These are phyloP conservation scores for Hermanozyma aechmeae DNA, from an alignment of 805 yeast species.

Conservation along the genomic window DNA sequence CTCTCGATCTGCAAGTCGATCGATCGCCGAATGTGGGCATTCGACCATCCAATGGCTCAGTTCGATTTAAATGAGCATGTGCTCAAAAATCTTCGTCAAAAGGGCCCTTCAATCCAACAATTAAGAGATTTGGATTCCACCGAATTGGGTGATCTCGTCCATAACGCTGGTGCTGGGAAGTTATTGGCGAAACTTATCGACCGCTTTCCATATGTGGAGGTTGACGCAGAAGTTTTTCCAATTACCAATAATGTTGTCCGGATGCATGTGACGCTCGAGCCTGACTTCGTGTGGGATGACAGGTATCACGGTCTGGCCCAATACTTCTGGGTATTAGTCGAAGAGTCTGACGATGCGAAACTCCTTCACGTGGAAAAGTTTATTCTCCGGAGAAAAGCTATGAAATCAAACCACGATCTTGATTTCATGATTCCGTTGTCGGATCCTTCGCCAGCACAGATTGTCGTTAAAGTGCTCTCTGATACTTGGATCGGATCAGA, in stretches of 20 bases:
- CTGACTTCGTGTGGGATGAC: conserved; percentile 84
- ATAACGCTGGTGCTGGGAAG: conserved; percentile 66
- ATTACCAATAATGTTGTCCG: conserved; percentile 81
- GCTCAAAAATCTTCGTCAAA: conserved; percentile 49
- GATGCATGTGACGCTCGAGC: conserved; percentile 56
- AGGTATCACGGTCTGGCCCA: conserved; percentile 75
- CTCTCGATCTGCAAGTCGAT: conserved; percentile 79
- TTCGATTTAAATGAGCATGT: conserved; percentile 71
- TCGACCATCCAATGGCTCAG: conserved; percentile 82
- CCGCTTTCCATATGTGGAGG: conserved; percentile 64
- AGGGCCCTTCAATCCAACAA: conserved; percentile 59
- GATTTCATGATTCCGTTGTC: conserved; percentile 89
- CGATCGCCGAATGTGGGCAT: conserved; percentile 80
- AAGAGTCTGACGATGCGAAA: conserved; percentile 65
- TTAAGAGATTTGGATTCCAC: conserved; percentile 62
- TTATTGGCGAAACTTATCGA: conserved; percentile 51
- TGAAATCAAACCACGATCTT: conserved; percentile 52
- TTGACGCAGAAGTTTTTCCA: conserved; percentile 81
- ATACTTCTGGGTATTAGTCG: conserved; percentile 88
- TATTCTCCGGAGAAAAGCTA: conserved; percentile 51
- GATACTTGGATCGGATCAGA: conserved; percentile 91
- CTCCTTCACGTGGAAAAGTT: conserved; percentile 79
- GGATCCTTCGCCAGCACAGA: conserved; percentile 86
- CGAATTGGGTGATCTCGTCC: conserved; percentile 87
- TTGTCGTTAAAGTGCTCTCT: conserved; percentile 68